Evolutionary conservation across 805 yeast species (phyloP).

Genomic region (Myxozyma neglecta): DNA sequence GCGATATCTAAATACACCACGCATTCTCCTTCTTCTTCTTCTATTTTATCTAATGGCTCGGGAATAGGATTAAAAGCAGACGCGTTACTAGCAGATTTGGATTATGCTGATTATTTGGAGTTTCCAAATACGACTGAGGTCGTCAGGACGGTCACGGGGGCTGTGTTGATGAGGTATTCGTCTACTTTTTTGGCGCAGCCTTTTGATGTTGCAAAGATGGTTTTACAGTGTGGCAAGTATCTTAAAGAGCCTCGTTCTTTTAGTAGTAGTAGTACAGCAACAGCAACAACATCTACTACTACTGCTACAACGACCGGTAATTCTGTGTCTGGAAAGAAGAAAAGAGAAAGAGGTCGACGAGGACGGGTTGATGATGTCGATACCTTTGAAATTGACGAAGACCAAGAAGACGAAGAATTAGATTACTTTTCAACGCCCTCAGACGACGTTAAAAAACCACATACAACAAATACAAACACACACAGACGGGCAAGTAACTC

Average conservation of each 20-base stretch:
- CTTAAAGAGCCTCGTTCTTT: background rate
- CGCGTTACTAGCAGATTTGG: slow-evolving; percentile 27
- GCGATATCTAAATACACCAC: slow-evolving; percentile 6
- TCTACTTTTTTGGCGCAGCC: slow-evolving; percentile 79
- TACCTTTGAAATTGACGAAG: slow-evolving; percentile 22
- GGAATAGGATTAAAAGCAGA: slow-evolving; percentile 7
- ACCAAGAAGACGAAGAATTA: slow-evolving; percentile 30
- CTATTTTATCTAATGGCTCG: background rate
- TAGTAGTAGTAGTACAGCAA: too few species aligned
- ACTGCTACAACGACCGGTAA: too few species aligned
- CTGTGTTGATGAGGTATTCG: slow-evolving; percentile 58
- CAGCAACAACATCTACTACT: too few species aligned
- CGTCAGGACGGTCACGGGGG: slow-evolving; percentile 18
- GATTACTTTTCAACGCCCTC: slow-evolving; percentile 28
- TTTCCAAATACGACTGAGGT: slow-evolving; percentile 25
- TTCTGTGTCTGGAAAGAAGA: slow-evolving; percentile 12
- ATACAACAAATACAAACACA: background rate
- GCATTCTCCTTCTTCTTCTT: background rate
- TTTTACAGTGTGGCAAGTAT: slow-evolving; percentile 73
- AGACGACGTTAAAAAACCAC: slow-evolving; percentile 5
- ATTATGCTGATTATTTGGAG: slow-evolving; percentile 33
- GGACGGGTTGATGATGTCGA: slow-evolving; percentile 19
- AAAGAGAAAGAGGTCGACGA: slow-evolving; percentile 31
- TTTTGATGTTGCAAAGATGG: slow-evolving; percentile 74
- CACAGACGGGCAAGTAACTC: slow-evolving; percentile 12